phyloP scores from a whole-genome alignment of 805 yeast species.

The Candida xiaguanensis region DNA sequence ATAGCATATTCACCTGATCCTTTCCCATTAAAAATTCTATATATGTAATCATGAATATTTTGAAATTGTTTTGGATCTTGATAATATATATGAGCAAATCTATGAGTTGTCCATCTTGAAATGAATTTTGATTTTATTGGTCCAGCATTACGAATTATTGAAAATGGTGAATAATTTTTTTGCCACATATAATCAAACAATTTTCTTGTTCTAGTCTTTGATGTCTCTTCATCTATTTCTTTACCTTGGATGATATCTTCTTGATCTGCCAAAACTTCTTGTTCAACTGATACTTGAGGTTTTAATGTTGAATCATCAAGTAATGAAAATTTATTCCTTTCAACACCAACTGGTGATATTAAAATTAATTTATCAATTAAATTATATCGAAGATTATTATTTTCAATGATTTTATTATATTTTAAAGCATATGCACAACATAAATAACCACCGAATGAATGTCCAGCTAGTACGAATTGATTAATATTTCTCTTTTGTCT shows the following conservation, averaged over 20 bases:
- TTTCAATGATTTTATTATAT: slow-evolving; percentile 25
- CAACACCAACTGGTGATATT: slow-evolving; percentile 43
- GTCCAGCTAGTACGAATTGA: slow-evolving; percentile 37
- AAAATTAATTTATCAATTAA: slow-evolving; percentile 37
- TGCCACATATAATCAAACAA: slow-evolving; percentile 48
- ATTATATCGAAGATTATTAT: slow-evolving; percentile 16
- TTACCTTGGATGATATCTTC: slow-evolving; percentile 20
- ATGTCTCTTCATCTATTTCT: slow-evolving; percentile 10
- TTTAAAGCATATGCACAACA: slow-evolving; percentile 41
- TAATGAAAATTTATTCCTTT: slow-evolving; percentile 29
- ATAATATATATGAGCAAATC: slow-evolving; percentile 40
- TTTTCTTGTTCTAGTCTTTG: slow-evolving; percentile 22
- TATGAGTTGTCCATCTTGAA: slow-evolving; percentile 49
- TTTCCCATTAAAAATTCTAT: slow-evolving; percentile 48
- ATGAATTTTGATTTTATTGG: slow-evolving; percentile 52
- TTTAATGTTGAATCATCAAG: slow-evolving; percentile 18
- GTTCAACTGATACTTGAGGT: slow-evolving; percentile 12
- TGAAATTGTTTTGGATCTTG: slow-evolving; percentile 29
- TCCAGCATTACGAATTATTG: slow-evolving; percentile 46
- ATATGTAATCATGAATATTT: slow-evolving; percentile 51
- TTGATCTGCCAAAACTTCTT: slow-evolving; percentile 20
- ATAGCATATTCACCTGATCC: slow-evolving; percentile 67
- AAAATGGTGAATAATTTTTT: slow-evolving; percentile 51
- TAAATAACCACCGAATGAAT: slow-evolving; percentile 45
- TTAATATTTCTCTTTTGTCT: slow-evolving; percentile 31